phyloP scores from a whole-genome alignment of 2,329 filamentous ascomycete genomes.

The Venturiaceae sp. region DNA sequence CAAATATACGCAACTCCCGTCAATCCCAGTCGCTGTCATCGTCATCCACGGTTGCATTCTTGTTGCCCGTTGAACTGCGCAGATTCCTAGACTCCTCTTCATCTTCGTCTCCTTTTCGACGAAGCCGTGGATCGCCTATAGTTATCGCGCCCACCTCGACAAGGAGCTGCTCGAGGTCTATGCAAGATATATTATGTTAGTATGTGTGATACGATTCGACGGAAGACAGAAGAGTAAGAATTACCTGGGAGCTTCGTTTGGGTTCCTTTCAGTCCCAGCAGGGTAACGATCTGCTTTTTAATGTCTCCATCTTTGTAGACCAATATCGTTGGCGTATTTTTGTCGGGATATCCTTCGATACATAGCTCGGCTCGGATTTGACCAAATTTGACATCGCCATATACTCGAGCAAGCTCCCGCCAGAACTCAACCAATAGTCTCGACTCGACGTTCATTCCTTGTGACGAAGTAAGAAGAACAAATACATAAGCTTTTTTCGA shows the following conservation, averaged over 20 bases:
- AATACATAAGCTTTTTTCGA: slow-evolving; percentile 59
- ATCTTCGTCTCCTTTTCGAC: slow-evolving; percentile 50
- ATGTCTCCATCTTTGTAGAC: slow-evolving; percentile 92
- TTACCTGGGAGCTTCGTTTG: slow-evolving; percentile 53
- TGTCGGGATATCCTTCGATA: slow-evolving; percentile 92
- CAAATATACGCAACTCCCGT: slow-evolving; percentile 11
- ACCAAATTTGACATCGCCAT: slow-evolving; percentile 94
- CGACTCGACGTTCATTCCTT: slow-evolving; percentile 76
- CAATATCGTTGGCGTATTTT: slow-evolving; percentile 87
- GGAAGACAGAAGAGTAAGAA: not conserved
- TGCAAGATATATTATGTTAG: not conserved
- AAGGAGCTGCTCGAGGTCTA: slow-evolving; percentile 69
- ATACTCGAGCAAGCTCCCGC: slow-evolving; percentile 73
- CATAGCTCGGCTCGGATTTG: slow-evolving; percentile 88
- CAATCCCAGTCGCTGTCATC: slow-evolving; percentile 55
- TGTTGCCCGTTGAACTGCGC: slow-evolving; percentile 32
- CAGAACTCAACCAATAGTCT: slow-evolving; percentile 76
- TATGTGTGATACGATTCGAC: not conserved
- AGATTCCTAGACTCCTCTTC: slow-evolving; percentile 46
- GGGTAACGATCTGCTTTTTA: slow-evolving; percentile 80
- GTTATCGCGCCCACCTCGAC: slow-evolving; percentile 74
- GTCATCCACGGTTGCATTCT: slow-evolving; percentile 15
- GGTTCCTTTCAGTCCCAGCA: slow-evolving; percentile 67
- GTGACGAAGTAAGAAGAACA: slow-evolving; percentile 71
- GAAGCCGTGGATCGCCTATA: slow-evolving; percentile 67